Base-by-base conservation (phyloP, 176 grass and related monocot species). In the Eragrostis nindensis region DNA sequence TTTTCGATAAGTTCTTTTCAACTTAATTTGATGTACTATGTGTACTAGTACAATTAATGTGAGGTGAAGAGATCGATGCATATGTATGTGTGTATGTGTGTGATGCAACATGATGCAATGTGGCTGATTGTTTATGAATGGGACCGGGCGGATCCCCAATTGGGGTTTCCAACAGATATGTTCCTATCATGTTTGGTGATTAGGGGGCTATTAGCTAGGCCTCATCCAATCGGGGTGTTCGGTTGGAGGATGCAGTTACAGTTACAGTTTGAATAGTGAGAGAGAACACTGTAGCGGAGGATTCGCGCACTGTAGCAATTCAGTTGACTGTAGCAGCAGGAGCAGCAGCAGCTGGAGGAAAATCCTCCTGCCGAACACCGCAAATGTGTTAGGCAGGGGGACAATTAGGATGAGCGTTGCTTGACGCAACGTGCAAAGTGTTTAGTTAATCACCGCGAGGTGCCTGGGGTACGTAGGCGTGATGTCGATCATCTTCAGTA, bases 331-430 rank as follows among this genome's bases (percentile, higher is more conserved):
- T n/a, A n/a, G n/a, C n/a, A n/a, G n/a, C n/a, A n/a, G n/a, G n/a
- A n/a, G n/a, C n/a, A n/a, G n/a, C n/a, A n/a, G n/a, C n/a, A n/a
- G n/a, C n/a, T n/a, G n/a, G n/a, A n/a, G n/a, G n/a, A n/a, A n/a
- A n/a, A n/a, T n/a, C n/a, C n/a, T n/a, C n/a, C n/a, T n/a, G n/a
- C n/a, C n/a, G n/a, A n/a, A n/a, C n/a, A n/a, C n/a, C n/a, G n/a
- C n/a, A n/a, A n/a, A n/a, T n/a, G n/a, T n/a, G n/a, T n/a, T n/a
- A n/a, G n/a, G n/a, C n/a, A 42, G 68, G 86, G 85, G 74, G 48
- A 56, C 80, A 75, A 55, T 84, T 68, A 69, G 81, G 76, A 80
- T 70, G 83, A 56, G 45, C 63, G 17, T 73, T 70, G 70, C 62
- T 70, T 84, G 53, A 75, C 79, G 70, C 76, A 79, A 68, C 68